These are phyloP conservation scores for Pyrrhoderma noxium DNA, from an alignment of 1,284 basidiomycete species.

Conservation along the genomic window DNA sequence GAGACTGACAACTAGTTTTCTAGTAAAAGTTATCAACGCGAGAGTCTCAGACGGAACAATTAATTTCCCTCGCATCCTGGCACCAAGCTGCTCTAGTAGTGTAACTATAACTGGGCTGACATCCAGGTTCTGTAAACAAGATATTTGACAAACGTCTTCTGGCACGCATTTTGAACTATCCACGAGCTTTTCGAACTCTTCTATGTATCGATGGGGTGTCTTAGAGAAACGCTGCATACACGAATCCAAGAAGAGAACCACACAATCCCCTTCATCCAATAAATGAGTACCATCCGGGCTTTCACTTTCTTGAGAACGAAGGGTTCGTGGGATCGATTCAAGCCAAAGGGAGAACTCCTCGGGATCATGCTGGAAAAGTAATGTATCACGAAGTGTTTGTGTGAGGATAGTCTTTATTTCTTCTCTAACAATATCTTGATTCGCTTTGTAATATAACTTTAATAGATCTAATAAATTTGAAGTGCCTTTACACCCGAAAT, in stretches of 20 bases:
- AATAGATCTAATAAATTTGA: constrained; percentile 61
- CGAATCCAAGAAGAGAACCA: constrained; percentile 78
- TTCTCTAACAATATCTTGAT: constrained; percentile 43
- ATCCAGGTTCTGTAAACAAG: constrained; percentile 19
- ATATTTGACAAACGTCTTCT: not conserved
- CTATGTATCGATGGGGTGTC: constrained; percentile 84
- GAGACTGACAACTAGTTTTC: constrained; percentile 53
- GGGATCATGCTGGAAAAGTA: constrained; percentile 78
- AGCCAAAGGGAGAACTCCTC: constrained; percentile 77
- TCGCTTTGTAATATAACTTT: constrained; percentile 47
- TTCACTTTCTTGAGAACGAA: constrained; percentile 31
- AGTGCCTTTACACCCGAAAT: constrained; percentile 31
- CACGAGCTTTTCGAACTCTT: constrained; percentile 44
- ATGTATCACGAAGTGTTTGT: constrained; percentile 57
- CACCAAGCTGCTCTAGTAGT: constrained; percentile 66
- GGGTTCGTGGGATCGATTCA: constrained; percentile 41
- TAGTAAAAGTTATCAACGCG: constrained; percentile 52
- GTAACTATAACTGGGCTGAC: constrained; percentile 74
- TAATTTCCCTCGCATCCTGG: constrained; percentile 48
- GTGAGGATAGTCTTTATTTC: constrained; percentile 53
- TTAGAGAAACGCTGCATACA: constrained; percentile 80
- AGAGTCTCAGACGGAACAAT: constrained; percentile 55
- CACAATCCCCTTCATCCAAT: constrained; percentile 50
- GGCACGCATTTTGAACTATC: not conserved
- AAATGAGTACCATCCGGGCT: constrained; percentile 47